Evolutionary conservation across 2,329 filamentous ascomycete genomes (phyloP).

Genomic region (Conoideocrella luteorostrata): DNA sequence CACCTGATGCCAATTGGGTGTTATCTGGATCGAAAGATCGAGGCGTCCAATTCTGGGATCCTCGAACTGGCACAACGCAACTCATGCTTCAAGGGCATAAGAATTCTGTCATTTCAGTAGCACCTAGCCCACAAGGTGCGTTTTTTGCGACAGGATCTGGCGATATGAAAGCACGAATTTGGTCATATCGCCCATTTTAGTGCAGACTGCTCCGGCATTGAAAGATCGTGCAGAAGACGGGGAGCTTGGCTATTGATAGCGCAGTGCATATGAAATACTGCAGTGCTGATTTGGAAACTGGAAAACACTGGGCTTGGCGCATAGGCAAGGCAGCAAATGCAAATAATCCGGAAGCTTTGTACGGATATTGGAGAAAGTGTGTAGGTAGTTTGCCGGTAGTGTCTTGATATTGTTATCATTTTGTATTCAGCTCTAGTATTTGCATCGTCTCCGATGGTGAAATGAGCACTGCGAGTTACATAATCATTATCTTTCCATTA

Average conservation of each 20-base stretch:
- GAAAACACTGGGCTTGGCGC: slow-evolving; percentile 15
- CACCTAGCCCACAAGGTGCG: slow-evolving; percentile 79
- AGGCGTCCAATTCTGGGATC: slow-evolving; percentile 98
- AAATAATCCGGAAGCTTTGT: slow-evolving; percentile 19
- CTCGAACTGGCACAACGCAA: slow-evolving; percentile 84
- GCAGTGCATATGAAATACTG: slow-evolving; percentile 5
- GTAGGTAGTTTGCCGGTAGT: slow-evolving; percentile 4
- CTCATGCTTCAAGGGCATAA: slow-evolving; percentile 99
- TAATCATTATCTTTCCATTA: neutral
- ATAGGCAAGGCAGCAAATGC: slow-evolving; percentile 19
- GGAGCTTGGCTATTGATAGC: slow-evolving; percentile 3
- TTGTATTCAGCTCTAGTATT: neutral
- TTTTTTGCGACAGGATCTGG: slow-evolving; percentile 95
- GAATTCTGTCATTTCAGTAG: slow-evolving; percentile 97
- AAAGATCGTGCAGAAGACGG: slow-evolving; percentile 6
- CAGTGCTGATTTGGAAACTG: slow-evolving; percentile 5
- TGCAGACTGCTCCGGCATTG: too few species aligned
- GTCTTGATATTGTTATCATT: neutral
- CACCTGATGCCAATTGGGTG: slow-evolving; percentile 91
- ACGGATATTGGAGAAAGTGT: slow-evolving; percentile 16
- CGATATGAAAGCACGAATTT: slow-evolving; percentile 96
- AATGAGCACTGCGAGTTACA: neutral
- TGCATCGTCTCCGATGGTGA: neutral
- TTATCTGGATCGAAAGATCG: slow-evolving; percentile 96
- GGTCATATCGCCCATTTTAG: slow-evolving; percentile 66